Evolutionary conservation across 2,329 filamentous ascomycete genomes (phyloP).

Genomic region (Aspergillus phoenicis): DNA sequence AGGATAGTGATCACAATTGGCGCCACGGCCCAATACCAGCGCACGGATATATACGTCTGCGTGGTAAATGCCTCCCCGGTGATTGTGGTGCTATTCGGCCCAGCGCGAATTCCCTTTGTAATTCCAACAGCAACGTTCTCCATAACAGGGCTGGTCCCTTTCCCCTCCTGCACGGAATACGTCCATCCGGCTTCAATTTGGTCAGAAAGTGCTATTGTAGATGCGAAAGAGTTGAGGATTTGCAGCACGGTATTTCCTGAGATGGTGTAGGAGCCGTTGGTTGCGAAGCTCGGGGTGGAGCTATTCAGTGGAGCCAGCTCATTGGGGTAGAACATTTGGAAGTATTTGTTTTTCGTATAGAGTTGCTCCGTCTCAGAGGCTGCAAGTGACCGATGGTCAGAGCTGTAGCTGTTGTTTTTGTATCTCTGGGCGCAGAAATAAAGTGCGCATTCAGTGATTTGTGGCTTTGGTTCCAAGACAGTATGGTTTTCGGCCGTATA

Average conservation of each 20-base stretch:
- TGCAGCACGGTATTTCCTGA: not conserved
- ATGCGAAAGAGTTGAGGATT: not conserved
- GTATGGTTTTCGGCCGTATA: not conserved
- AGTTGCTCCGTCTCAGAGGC: not conserved
- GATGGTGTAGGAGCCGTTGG: not conserved
- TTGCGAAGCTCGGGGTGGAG: not conserved
- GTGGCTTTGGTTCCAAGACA: not conserved
- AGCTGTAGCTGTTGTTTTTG: not conserved
- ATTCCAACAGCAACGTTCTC: conserved; percentile 18
- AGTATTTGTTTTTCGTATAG: not conserved
- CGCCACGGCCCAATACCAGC: conserved; percentile 19
- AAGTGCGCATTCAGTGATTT: not conserved
- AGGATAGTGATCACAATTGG: conserved; percentile 16
- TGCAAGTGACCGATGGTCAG: not conserved
- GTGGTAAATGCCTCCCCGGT: conserved; percentile 12
- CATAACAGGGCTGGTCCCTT: not conserved
- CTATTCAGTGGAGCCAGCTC: not conserved
- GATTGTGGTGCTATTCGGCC: conserved; percentile 15
- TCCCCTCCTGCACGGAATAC: not conserved
- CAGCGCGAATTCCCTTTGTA: conserved; percentile 18
- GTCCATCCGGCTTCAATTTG: not conserved
- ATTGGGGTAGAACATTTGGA: not conserved
- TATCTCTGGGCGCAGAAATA: not conserved
- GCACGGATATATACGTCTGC: conserved; percentile 19
- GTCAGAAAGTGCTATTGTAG: not conserved